These are phyloP conservation scores for Chytriomyces hyalinus DNA, from an alignment of 192 early-diverging fungal species.

Conservation along the genomic window DNA sequence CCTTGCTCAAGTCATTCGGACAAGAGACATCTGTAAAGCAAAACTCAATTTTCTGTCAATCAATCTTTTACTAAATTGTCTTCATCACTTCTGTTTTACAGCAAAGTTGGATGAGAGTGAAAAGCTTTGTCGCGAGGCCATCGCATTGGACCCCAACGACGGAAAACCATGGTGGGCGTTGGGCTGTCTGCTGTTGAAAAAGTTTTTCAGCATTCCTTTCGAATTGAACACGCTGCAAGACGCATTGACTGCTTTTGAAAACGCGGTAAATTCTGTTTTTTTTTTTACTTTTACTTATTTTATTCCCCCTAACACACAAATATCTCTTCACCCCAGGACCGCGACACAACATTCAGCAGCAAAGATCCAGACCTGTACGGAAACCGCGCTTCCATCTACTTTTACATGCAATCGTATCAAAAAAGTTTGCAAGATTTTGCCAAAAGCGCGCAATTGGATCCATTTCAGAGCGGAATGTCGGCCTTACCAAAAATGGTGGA, in stretches of 20 bases:
- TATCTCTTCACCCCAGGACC: neutral
- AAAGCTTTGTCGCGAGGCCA: conserved; percentile 30
- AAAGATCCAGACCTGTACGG: conserved; percentile 29
- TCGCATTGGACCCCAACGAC: conserved; percentile 15
- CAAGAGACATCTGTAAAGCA: neutral
- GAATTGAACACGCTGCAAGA: neutral
- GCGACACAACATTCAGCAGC: neutral
- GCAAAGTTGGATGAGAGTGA: conserved; percentile 25
- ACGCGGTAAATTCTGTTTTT: neutral
- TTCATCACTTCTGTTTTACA: neutral
- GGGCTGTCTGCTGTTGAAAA: neutral
- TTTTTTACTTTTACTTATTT: neutral
- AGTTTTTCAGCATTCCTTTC: neutral
- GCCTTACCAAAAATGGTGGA: neutral
- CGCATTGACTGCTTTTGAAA: neutral
- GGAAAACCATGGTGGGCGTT: conserved; percentile 33
- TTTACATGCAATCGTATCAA: conserved; percentile 16
- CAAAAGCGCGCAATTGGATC: conserved; percentile 16
- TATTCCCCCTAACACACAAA: neutral
- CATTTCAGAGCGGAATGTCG: conserved; percentile 13
- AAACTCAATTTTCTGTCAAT: neutral
- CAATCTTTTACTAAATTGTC: neutral
- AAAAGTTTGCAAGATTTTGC: conserved; percentile 20
- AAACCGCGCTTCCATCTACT: conserved; percentile 24
- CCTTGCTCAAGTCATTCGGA: conserved; percentile 16